Evolutionary conservation across 257 asterid genomes (phyloP).

Genomic region (Solanum raphanifolium): DNA sequence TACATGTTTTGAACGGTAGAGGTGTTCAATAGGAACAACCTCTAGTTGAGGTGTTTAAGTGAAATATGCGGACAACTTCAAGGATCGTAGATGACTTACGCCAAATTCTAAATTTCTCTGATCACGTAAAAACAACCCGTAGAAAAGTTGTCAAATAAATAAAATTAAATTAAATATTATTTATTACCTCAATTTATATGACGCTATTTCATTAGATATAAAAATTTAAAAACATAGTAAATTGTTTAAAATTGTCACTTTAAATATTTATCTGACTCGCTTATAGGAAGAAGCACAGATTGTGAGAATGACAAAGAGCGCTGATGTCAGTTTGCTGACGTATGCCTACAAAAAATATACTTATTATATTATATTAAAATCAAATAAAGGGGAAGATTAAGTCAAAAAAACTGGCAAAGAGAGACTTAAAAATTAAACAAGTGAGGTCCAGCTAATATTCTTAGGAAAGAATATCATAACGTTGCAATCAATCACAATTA

Average conservation of each 20-base stretch:
- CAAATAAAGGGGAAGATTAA: not conserved
- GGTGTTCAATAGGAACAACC: too few species aligned
- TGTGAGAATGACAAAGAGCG: not conserved
- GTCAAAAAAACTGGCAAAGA: not conserved
- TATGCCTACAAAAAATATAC: not conserved
- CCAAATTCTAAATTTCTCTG: too few species aligned
- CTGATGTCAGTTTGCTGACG: not conserved
- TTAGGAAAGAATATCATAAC: not conserved
- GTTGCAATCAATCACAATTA: too few species aligned
- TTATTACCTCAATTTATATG: not conserved
- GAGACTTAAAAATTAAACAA: not conserved
- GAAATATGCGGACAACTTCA: too few species aligned
- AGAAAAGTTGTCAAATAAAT: not conserved
- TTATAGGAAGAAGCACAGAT: not conserved
- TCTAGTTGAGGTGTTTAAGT: too few species aligned
- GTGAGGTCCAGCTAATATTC: not conserved
- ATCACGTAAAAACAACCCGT: not conserved
- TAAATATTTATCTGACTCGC: too few species aligned
- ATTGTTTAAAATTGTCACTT: not conserved
- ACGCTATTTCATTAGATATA: not conserved
- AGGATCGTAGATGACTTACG: too few species aligned
- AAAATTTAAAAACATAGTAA: not conserved
- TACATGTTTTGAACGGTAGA: too few species aligned
- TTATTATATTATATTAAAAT: too few species aligned
- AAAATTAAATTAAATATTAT: not conserved